Conservation (phyloP, 2,329 filamentous ascomycete species). For the Alternaria sp. region DNA sequence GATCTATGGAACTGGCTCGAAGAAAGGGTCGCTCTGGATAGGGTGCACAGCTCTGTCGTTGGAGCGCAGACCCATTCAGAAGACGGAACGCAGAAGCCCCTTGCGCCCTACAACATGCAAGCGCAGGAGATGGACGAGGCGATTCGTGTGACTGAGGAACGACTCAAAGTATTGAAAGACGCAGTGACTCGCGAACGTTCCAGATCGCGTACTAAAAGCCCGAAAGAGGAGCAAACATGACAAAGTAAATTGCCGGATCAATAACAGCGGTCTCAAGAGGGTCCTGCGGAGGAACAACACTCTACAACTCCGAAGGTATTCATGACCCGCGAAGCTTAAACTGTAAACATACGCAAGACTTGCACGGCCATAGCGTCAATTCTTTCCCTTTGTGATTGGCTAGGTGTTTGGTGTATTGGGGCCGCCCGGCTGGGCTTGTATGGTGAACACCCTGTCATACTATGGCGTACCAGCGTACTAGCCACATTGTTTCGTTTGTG, state of each 20-base stretch:
- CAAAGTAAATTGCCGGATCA: not conserved
- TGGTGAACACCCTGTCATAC: conserved; percentile 4
- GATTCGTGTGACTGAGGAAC: conserved; percentile 86
- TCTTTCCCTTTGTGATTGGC: conserved; percentile 9
- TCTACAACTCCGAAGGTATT: not conserved
- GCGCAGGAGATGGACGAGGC: conserved; percentile 79
- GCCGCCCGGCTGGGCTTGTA: conserved; percentile 1
- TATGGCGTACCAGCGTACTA: conserved; percentile 1
- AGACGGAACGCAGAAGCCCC: conserved; percentile 61
- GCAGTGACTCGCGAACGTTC: conserved; percentile 61
- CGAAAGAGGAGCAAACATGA: conserved; percentile 31
- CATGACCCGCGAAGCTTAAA: not conserved
- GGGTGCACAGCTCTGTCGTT: conserved; percentile 43
- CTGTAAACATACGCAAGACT: conserved; percentile 17
- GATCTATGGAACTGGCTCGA: conserved; percentile 95
- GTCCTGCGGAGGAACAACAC: not conserved
- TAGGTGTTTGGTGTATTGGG: conserved; percentile 7
- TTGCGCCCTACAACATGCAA: conserved; percentile 65
- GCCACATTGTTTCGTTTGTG: conserved; percentile 11
- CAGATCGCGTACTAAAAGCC: conserved; percentile 31
- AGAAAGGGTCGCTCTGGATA: conserved; percentile 79
- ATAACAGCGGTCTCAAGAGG: not conserved
- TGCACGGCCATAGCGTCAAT: conserved; percentile 21
- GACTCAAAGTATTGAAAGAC: conserved; percentile 76
- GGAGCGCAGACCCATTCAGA: conserved; percentile 38